Base-by-base conservation (phyloP, 2,329 filamentous ascomycete species). In the Diaporthe velutina region DNA sequence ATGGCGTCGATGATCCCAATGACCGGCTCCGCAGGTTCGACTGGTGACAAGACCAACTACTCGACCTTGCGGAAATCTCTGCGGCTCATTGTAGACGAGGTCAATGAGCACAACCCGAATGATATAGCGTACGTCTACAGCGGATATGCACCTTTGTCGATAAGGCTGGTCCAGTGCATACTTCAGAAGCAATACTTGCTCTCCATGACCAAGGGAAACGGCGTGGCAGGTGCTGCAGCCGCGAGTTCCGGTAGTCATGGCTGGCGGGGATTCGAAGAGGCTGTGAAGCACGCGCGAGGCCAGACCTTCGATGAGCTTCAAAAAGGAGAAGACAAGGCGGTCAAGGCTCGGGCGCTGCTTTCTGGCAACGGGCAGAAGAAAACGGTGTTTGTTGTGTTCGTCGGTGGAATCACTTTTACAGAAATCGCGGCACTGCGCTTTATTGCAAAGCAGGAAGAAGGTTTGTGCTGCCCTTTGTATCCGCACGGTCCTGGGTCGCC, bases 81-180 rank as follows among this genome's bases (percentile, higher is more conserved):
- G 19, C 92, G 93, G 40, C 90, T 99, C 22, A 98, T 98, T 81
- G 93, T 98, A 73, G 97, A 99, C 82, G 97, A 98, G 82, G 96
- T 99, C 52, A 96, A 98, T 81, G 97, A 99, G 83, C 93, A 97
- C 75, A 94, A 97, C 61, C 97, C 97, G 3, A 94, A 97, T 80
- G 97, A 99, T 79, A 93, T 98, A 76, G 94, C 96, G n/a, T 99
- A 99, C 80, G 96, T 98, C 15, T 99, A 98, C 84, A 98, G 95
- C 77, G 97, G 97, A 70, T 99, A 98, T 81, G 97, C 97, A 6
- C 97, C 97, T 0, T 89, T 99, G 17, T 98, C 95, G 58, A 91
- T 98, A 71, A 93, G 97, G 22, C 90, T 99, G 6, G 93, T 99
- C 8, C 97, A 99, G 83, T 97, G 95, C 81, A 90, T 98, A 67